Conservation (phyloP, 1,284 basidiomycete genomes). For the Trichosporon asahii region DNA sequence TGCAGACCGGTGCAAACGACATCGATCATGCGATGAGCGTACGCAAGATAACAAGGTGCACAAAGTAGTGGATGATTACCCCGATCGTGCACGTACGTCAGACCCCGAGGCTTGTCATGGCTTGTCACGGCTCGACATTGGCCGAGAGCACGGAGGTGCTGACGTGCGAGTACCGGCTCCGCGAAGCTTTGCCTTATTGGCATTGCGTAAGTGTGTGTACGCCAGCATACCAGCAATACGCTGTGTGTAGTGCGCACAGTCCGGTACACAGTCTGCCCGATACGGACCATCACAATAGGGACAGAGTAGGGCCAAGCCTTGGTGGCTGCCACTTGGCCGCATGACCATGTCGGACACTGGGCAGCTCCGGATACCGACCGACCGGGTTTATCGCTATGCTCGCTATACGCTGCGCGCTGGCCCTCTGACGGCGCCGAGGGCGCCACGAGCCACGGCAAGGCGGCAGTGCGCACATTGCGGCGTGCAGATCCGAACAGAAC, state of each 20-base stretch:
- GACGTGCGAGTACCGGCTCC: background rate
- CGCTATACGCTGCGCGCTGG: background rate
- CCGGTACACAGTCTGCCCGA: background rate
- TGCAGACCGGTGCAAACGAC: background rate
- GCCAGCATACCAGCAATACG: too few relatives aligned
- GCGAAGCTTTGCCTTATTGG: background rate
- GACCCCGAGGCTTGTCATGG: background rate
- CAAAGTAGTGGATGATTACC: background rate
- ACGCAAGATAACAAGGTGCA: background rate
- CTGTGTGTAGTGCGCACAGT: background rate
- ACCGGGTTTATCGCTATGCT: background rate
- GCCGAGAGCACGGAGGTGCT: background rate
- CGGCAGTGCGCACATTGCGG: too few relatives aligned
- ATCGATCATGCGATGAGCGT: background rate
- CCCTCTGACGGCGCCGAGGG: too few relatives aligned
- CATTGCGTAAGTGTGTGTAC: background rate
- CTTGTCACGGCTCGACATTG: background rate
- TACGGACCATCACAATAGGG: background rate
- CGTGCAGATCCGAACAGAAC: background rate
- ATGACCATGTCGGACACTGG: background rate
- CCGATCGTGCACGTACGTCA: background rate
- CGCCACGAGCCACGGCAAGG: background rate
- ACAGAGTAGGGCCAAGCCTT: too few relatives aligned
- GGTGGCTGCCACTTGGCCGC: background rate
- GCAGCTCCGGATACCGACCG: background rate